Base-by-base conservation (phyloP, 1,284 basidiomycete species). In the Moesziomyces aphidis region DNA sequence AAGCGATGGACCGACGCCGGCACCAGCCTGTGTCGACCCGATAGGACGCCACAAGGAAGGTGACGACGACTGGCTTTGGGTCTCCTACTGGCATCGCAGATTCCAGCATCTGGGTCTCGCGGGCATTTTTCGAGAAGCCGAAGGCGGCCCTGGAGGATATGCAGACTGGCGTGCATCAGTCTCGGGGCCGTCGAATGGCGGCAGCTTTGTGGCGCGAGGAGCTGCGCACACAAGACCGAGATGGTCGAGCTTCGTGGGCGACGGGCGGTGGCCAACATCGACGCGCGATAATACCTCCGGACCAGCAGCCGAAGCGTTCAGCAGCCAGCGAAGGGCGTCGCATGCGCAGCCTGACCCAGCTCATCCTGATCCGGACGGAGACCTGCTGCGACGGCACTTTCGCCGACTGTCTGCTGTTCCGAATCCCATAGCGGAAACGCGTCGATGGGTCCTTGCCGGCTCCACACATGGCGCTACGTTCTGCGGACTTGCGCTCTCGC, bases 401-500 rank as follows among this genome's bases (percentile, higher is more conserved):
- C 53, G 57, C 9, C 46, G 8, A 17, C 34, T 22, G 19, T 8
- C 39, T 17, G 42, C 23, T 3, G 24, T 45, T 22, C 46, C 23
- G 21, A 55, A 57, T 21, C 42, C 63, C n/a, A 59, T 43, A 26
- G 46, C 44, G 11, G 61, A 58, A 23, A 68, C 61, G 13, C 64
- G 70, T 9, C 61, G 64, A 24, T 73, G 70, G 70, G 64, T 73
- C 42, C 39, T 73, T 42, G 56, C 61, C 45, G 70, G 70, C 19
- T 34, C 28, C 2, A 73, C 64, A 15, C 53, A 55, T 15, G 44
- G 36, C 10, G 64, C 64, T 1, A 61, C 55, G 0, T 64, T 73
- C 26, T 73, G 70, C 39, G 64, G 70, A 4, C 23, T 68, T 24
- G 24, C 53, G 26, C 60, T 73, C 15, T 58, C 34, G 59, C 23